A percentile compares a stretch with the other conserved stretches of the same genome.
Evolutionary conservation across 202 grass and related monocot genomes (phyloP).

Genomic region (Musa balbisiana): DNA sequence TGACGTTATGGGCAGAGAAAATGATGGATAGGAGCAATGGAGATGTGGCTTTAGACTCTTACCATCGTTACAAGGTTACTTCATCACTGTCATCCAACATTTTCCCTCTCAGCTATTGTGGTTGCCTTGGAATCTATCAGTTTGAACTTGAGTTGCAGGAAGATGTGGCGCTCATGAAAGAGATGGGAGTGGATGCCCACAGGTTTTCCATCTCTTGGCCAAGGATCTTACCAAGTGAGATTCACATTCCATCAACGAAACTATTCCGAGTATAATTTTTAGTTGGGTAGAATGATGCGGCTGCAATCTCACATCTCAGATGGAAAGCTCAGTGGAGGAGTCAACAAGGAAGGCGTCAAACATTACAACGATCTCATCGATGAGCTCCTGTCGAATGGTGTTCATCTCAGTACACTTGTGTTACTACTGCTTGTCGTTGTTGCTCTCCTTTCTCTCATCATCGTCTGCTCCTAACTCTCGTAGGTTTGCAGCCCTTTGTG

Average conservation of each 20-base stretch:
- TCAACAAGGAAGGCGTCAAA: constrained; percentile 32
- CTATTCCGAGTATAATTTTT: too few species aligned
- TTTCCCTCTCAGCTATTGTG: not conserved
- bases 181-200: constrained; percentile 55
- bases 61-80: constrained; percentile 58
- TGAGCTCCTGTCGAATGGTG: constrained; percentile 40
- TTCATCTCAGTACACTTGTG: not conserved
- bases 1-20: constrained; percentile 31
- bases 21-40: constrained; percentile 43
- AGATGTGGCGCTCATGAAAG: constrained; percentile 42
- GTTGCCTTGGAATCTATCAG: too few species aligned
- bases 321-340: constrained; percentile 31
- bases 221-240: constrained; percentile 51
- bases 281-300: too few species aligned
- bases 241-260: too few species aligned
- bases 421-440: too few species aligned
- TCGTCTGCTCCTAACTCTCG: not conserved
- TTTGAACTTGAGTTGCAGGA: constrained; percentile 28
- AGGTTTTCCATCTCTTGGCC: constrained; percentile 67
- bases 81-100: not conserved
- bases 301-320: constrained; percentile 3
- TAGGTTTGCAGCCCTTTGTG: constrained; percentile 50
- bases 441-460: too few species aligned
- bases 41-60: constrained; percentile 50
- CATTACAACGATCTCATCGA: constrained; percentile 46